Conservation (phyloP, 2,329 filamentous ascomycete genomes). For the Aspergillus aculeatus region DNA sequence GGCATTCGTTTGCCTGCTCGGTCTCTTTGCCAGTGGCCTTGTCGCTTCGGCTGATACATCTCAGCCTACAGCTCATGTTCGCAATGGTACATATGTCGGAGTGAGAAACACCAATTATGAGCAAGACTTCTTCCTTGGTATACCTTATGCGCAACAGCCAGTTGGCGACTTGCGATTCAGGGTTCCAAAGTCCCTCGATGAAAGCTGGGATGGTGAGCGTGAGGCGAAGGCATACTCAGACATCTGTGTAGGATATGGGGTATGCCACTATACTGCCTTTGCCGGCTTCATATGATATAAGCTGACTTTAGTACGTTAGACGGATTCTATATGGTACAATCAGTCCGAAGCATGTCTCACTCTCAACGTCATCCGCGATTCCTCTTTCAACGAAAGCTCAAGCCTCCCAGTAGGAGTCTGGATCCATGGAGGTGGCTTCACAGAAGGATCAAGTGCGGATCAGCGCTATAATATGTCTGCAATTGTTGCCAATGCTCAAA, state of each 20-base stretch:
- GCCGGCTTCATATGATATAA: not conserved
- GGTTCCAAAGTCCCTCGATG: conserved; percentile 51
- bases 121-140: conserved; percentile 55
- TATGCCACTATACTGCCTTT: conserved; percentile 24
- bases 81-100: conserved; percentile 52
- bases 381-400: conserved; percentile 34
- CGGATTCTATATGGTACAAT: conserved; percentile 37
- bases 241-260: conserved; percentile 54
- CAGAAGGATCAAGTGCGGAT: conserved; percentile 51
- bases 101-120: conserved; percentile 40
- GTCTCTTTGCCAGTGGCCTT: conserved; percentile 9
- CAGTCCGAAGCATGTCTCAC: conserved; percentile 60
- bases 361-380: conserved; percentile 59
- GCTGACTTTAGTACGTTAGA: conserved; percentile 17
- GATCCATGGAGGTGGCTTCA: conserved; percentile 61
- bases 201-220: conserved; percentile 42
- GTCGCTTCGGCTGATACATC: conserved; percentile 22
- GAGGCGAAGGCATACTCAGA: conserved; percentile 48
- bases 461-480: conserved; percentile 63
- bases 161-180: conserved; percentile 55
- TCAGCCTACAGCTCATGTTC: conserved; percentile 33
- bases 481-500: conserved; percentile 55
- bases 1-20: not conserved
- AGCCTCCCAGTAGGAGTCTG: conserved; percentile 59
- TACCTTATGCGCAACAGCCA: conserved; percentile 59